Evolutionary conservation across 768 basidiomycete species (phyloP).

Genomic region (Filobasidium floriforme): DNA sequence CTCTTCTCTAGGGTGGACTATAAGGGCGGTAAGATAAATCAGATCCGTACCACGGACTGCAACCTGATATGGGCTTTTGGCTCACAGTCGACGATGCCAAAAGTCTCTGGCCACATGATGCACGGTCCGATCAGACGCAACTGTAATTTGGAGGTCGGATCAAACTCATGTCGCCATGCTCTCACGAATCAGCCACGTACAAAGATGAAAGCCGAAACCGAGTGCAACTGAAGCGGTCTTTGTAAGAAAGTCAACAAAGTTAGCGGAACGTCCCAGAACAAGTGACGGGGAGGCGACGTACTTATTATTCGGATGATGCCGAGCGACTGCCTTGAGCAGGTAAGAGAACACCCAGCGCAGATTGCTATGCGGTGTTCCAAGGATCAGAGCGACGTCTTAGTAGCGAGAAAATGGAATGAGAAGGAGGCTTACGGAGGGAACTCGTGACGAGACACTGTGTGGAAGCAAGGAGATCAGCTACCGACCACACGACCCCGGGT

Average conservation of each 20-base stretch:
- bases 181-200: background rate
- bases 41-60: background rate
- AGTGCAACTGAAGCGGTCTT: slow-evolving; percentile 19
- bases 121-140: slow-evolving; percentile 19
- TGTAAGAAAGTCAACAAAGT: background rate
- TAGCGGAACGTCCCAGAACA: background rate
- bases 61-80: background rate
- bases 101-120: slow-evolving; percentile 18
- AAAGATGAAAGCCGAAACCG: slow-evolving; percentile 19
- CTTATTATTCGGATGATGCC: slow-evolving; percentile 11
- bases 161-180: background rate
- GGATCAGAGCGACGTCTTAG: background rate
- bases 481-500: background rate
- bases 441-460: slow-evolving; percentile 12
- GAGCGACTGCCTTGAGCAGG: slow-evolving; percentile 12
- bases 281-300: slow-evolving; percentile 4
- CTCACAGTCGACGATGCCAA: slow-evolving; percentile 11
- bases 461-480: background rate
- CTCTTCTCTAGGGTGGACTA: slow-evolving; percentile 4
- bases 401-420: background rate
- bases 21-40: background rate
- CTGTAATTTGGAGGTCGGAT: background rate
- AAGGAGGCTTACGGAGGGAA: slow-evolving; percentile 17
- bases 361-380: background rate
- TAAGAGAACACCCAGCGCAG: slow-evolving; percentile 13